Percentiles rank a stretch among this genome's conserved stretches.
Evolutionary conservation across 139 green algal genomes (phyloP).

Genomic region (Coccomyxa sp.): DNA sequence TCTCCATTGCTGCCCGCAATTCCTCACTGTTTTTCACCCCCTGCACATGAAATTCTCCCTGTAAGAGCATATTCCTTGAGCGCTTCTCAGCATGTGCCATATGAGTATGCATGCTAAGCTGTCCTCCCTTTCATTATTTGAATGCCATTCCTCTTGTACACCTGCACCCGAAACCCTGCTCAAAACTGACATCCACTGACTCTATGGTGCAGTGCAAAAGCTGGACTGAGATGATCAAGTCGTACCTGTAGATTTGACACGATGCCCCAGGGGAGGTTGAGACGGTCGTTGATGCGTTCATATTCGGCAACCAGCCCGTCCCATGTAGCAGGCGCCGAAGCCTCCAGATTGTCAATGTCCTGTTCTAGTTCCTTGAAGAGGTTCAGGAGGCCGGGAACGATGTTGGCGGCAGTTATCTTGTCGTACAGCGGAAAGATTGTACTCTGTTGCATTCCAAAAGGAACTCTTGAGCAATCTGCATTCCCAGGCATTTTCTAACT

Average conservation of each 20-base stretch:
- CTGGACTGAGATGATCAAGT: no score
- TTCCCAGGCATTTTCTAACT: no score
- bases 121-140: no score
- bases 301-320: slow-evolving; percentile 75
- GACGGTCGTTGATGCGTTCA: slow-evolving; percentile 77
- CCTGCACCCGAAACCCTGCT: no score
- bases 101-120: no score
- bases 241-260: slow-evolving; percentile 81
- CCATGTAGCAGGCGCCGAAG: slow-evolving; percentile 59
- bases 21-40: slow-evolving; percentile 84
- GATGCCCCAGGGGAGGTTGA: slow-evolving; percentile 81
- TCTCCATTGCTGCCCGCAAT: slow-evolving; percentile 85
- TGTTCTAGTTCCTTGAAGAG: slow-evolving; percentile 1
- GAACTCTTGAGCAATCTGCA: no score
- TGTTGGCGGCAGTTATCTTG: background rate
- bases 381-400: background rate
- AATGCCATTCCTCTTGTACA: no score
- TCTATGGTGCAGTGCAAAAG: no score
- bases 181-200: no score
- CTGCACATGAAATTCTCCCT: slow-evolving; percentile 14
- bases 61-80: background rate
- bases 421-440: background rate
- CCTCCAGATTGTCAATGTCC: slow-evolving; percentile 73
- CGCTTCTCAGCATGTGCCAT: background rate
- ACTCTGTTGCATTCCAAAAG: background rate